Evolutionary conservation across 2,329 filamentous ascomycete genomes (phyloP), one percentile per base, ranked within the genome.

Genomic region (Botrytis galanthina): DNA sequence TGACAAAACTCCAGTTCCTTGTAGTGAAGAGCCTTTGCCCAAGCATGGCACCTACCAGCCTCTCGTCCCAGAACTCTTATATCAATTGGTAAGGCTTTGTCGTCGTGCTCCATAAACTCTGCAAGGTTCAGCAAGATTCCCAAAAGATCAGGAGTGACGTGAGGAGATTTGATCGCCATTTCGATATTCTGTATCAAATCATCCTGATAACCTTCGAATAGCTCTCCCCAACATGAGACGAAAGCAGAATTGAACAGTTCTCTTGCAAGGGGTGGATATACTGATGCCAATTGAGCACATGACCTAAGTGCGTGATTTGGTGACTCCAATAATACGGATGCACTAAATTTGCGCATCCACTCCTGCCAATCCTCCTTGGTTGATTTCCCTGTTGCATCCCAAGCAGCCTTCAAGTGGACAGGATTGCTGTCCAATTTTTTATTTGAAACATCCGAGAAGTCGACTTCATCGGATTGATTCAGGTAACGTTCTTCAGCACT

Each of bases 71-170:
- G 87, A 16, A 96, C 94, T 67, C 96, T 88, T 76, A 99, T 98
- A 80, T 99, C 97, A 75, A 99, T 99, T 2, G 96, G 96, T 70
- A 99, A 85, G 22, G 97, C 95, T 82, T 99, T 99, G 82, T 99
- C 96, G 79, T 99, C 97, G 80, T 99, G 96, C 81, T 99, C 96
- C 96, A 99, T 99, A 82, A 99, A 99, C 81, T 99, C 96, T 35
- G 96, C 96, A 69, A 99, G 87, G 80, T 99, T 99, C 67, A 99
- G 89, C 42, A 99, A 86, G 68, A 98, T 92, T 75, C 97, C 95
- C 14, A 99, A 86, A 77, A 99, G 92, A 82, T 99, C 97, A 0
- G 97, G 96, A 0, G 96, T 95, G 20, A 99, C 97, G 78, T 98
- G 95, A 70, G 95, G 92, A 5, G 95, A 98, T 72, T 94, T 96